Base-by-base conservation (phyloP, 2,329 filamentous ascomycete species). In the Sarocladium kiliense region DNA sequence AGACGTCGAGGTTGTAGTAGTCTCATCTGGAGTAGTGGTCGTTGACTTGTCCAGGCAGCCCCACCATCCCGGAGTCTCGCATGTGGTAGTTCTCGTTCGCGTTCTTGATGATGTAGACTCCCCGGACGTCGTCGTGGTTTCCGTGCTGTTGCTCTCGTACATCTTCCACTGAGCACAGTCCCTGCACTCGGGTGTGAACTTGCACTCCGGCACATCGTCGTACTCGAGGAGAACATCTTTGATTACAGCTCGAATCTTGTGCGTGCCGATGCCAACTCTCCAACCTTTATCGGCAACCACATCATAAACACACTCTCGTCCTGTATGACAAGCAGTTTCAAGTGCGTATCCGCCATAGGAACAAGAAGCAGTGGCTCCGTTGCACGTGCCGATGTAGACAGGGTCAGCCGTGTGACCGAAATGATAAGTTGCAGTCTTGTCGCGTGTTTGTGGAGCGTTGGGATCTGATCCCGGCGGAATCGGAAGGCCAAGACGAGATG, bases 381-480 rank as follows among this genome's bases (percentile, higher is more conserved):
- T 97, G 72, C 94, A 97, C 1, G 87, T 89, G 30, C 94, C 94
- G 74, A 97, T 92, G 65, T 87, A 99, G 32, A 99, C 86, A 0
- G 94, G 94, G 69, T 99, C 94, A 1, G 94, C 94, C 0, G 91
- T 97, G 65, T 97, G 92, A 3, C 94, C 94, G 67, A 97, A 93
- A 69, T 99, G 94, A 66, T 85, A 95, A 0, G 88, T 79, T 12
- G 90, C 92, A 0, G 91, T 95, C 64, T 84, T 81, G 57, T 82
- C 73, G 41, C 90, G 79, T 36, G 81, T 79, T 64, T 95, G 90
- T 27, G 90, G 87, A 30, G 82, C 77, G 41, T 81, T 77, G 23
- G 90, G 81, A 63, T 92, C 81, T 45, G 87, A 78, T 23, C 89
- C 89, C 0, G 93, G 93, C 12, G 94, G 93, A 0, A 85, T 80